Conservation (phyloP, 208 protist genomes). For the Trypanosoma congolense region DNA sequence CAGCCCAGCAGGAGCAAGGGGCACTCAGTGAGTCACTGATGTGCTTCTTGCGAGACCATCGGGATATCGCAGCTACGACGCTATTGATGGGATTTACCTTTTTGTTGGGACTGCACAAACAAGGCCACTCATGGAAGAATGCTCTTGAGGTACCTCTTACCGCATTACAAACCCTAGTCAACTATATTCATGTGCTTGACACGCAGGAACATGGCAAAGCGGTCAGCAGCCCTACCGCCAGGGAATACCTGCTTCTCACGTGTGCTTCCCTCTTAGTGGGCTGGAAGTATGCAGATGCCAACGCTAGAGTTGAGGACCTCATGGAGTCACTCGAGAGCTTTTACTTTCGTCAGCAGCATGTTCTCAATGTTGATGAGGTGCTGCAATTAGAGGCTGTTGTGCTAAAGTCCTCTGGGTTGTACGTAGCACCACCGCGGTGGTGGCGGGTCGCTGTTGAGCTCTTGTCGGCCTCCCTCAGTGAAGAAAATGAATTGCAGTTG, state of each 20-base stretch:
- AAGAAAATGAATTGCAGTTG: conserved; percentile 3
- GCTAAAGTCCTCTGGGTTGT: conserved; percentile 14
- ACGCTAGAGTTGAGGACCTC: conserved; percentile 23
- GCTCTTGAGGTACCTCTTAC: conserved; percentile 24
- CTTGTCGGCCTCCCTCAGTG: neutral
- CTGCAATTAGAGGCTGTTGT: conserved; percentile 14
- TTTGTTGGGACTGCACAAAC: conserved; percentile 10
- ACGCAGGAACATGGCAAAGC: conserved; percentile 7
- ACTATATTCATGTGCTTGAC: conserved; percentile 7
- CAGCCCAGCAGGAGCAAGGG: neutral
- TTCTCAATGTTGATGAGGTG: conserved; percentile 12
- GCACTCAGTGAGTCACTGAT: conserved; percentile 2
- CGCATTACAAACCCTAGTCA: conserved; percentile 28
- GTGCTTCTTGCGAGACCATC: conserved; percentile 21
- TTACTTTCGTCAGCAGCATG: conserved; percentile 19
- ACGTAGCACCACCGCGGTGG: conserved; percentile 17
- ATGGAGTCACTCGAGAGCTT: conserved; percentile 8
- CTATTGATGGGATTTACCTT: conserved; percentile 21
- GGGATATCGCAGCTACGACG: conserved; percentile 15
- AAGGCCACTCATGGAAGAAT: conserved; percentile 12
- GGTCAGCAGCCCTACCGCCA: conserved; percentile 3
- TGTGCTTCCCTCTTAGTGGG: conserved; percentile 30
- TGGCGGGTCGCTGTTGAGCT: conserved; percentile 23
- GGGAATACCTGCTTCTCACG: conserved; percentile 26
- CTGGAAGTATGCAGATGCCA: conserved; percentile 35